phyloP scores from a whole-genome alignment of 1,284 basidiomycete species.

The Ustilago cynodontis region DNA sequence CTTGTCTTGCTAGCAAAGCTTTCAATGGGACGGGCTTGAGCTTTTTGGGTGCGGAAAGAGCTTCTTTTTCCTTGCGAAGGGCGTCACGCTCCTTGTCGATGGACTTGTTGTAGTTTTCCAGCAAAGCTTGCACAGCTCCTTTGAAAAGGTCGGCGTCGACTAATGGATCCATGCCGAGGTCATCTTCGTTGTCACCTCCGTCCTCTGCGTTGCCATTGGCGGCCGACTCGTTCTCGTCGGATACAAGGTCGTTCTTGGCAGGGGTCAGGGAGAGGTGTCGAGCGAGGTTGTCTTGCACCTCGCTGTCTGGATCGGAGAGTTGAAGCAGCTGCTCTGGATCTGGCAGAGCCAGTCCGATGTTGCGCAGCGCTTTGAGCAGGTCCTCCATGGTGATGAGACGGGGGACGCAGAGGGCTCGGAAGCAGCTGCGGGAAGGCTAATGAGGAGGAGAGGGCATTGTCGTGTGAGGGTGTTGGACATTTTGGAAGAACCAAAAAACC shows the following conservation, averaged over 20 bases:
- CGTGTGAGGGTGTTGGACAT: slow-evolving; percentile 11
- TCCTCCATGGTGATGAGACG: slow-evolving; percentile 58
- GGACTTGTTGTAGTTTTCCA: slow-evolving; percentile 62
- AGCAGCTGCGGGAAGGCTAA: not conserved
- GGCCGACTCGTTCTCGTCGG: slow-evolving; percentile 14
- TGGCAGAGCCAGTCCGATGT: slow-evolving; percentile 60
- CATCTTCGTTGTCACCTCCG: slow-evolving; percentile 31
- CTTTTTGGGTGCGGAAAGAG: slow-evolving; percentile 34
- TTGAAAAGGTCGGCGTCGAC: slow-evolving; percentile 66
- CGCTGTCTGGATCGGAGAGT: slow-evolving; percentile 57
- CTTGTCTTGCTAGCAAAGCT: slow-evolving; percentile 59
- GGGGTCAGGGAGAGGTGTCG: slow-evolving; percentile 60
- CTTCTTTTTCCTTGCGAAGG: slow-evolving; percentile 36
- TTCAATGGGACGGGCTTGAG: slow-evolving; percentile 60
- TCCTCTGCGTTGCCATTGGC: not conserved
- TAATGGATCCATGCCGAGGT: slow-evolving; percentile 34
- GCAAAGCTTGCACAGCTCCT: slow-evolving; percentile 63
- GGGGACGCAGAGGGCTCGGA: not conserved
- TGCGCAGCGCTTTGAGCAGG: slow-evolving; percentile 61
- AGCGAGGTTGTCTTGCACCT: slow-evolving; percentile 62
- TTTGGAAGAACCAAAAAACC: slow-evolving; percentile 41
- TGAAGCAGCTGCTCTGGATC: slow-evolving; percentile 62
- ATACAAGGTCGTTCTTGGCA: slow-evolving; percentile 25
- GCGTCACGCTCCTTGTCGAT: slow-evolving; percentile 57
- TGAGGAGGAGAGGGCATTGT: not conserved